Percentiles rank a stretch among this genome's conserved stretches.
These are phyloP conservation scores for Globisporangium barbulae DNA, from an alignment of 352 stramenopile genomes.

Conservation along the genomic window DNA sequence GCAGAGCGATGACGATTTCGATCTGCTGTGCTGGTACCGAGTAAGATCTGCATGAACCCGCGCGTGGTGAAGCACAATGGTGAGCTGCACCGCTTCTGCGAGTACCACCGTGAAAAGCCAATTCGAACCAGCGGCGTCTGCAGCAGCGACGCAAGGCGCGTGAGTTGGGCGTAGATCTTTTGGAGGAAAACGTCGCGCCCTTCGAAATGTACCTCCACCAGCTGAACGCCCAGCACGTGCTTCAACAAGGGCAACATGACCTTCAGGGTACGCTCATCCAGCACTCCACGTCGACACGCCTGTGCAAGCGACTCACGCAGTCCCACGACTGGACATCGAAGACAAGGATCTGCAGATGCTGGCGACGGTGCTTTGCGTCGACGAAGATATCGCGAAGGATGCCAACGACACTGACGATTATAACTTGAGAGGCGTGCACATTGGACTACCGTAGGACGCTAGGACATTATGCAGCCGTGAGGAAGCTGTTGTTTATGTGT, in stretches of 20 bases:
- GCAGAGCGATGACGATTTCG: neutral
- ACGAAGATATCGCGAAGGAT: neutral
- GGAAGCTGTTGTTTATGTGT: neutral
- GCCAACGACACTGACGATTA: neutral
- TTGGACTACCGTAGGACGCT: neutral
- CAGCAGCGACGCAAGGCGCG: constrained; percentile 28
- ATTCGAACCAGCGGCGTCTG: constrained; percentile 60
- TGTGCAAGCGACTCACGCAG: neutral
- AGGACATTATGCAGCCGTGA: neutral
- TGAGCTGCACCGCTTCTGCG: constrained; percentile 50
- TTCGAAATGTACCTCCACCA: neutral
- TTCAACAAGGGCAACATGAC: neutral
- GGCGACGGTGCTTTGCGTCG: neutral
- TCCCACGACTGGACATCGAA: neutral
- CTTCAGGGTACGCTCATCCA: no score
- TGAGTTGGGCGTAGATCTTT: neutral
- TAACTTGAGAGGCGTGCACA: neutral
- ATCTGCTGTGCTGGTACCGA: neutral
- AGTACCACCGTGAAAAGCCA: constrained; percentile 51
- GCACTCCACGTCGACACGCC: no score
- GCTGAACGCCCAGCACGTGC: constrained; percentile 2
- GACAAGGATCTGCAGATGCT: neutral
- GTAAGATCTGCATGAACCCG: neutral
- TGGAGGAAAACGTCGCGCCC: no score
- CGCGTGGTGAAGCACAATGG: constrained; percentile 17